A percentile compares a stretch with the other conserved stretches of the same genome.
These are phyloP conservation scores for Sclerotiophoma versabilis DNA, from an alignment of 2,329 filamentous ascomycete genomes.

Conservation along the genomic window DNA sequence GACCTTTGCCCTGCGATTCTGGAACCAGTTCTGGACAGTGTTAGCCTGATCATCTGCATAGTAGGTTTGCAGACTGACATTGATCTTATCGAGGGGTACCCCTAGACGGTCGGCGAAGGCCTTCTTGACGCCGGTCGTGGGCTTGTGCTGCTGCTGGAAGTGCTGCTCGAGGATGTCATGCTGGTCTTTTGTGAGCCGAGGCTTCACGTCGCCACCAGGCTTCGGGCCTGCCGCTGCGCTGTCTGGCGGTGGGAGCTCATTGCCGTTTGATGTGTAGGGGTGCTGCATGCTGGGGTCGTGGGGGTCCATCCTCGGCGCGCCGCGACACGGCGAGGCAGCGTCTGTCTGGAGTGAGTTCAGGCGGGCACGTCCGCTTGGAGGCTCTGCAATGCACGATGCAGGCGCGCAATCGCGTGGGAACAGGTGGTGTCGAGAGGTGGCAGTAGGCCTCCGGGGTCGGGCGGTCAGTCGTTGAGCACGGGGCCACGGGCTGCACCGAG, in stretches of 20 bases:
- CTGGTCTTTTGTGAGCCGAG: conserved; percentile 61
- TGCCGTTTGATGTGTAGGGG: conserved; percentile 23
- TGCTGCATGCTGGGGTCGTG: conserved; percentile 36
- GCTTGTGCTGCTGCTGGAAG: conserved; percentile 58
- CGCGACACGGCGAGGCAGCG: conserved; percentile 28
- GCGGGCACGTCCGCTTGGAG: conserved; percentile 7
- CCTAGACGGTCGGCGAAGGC: conserved; percentile 56
- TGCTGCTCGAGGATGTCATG: conserved; percentile 60
- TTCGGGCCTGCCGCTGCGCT: conserved; percentile 32
- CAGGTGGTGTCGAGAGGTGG: conserved; percentile 8
- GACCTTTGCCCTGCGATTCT: conserved; percentile 60
- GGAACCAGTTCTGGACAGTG: conserved; percentile 59
- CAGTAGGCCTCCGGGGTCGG: conserved; percentile 6
- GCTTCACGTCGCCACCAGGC: conserved; percentile 56
- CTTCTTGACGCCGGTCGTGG: conserved; percentile 59
- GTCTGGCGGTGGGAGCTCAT: conserved; percentile 20
- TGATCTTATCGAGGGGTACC: conserved; percentile 62
- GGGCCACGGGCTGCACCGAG: conserved; percentile 21
- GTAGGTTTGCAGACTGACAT: conserved; percentile 50
- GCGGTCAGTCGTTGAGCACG: conserved; percentile 21
- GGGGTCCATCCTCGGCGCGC: conserved; percentile 39
- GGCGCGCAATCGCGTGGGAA: conserved; percentile 21
- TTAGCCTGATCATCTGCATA: conserved; percentile 36
- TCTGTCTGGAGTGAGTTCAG: conserved; percentile 18
- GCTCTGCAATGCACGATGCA: conserved; percentile 3